Evolutionary conservation across 2,329 filamentous ascomycete species (phyloP), one percentile per base, ranked within the genome.

Genomic region (Plenodomus biglobosus): DNA sequence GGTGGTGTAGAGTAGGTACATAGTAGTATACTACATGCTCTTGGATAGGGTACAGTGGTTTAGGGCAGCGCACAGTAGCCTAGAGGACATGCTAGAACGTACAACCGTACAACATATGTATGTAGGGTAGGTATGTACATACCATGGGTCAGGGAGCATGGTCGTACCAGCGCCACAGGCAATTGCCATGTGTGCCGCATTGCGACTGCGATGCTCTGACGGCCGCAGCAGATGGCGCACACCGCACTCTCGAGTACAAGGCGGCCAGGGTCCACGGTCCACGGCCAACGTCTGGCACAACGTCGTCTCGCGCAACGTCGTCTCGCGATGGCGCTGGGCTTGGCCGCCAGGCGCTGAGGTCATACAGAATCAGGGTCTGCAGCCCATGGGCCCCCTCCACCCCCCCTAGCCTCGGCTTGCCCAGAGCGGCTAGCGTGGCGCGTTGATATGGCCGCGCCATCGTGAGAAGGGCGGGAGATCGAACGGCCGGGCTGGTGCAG

Each of bases 401-500:
- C n/a, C n/a, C n/a, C n/a, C n/a, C n/a, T n/a, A 38, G 44, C 38
- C 13, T 30, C 40, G 40, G 40, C 40, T 40, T n/a, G 22, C 40
- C 44, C 8, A 1, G n/a, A 18, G 2, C 18, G 15, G 39, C 46
- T 48, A 51, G 48, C 43, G 27, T 7, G 6, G 8, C 8, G 27
- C 13, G 13, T 11, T 15, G 6, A 32, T 32, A 3, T 32, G 27
- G 8, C 27, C 7, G 30, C 20, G 17, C 20, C 53, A 63, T 62
- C 60, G 58, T 49, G 50, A 36, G 52, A 42, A 44, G 40, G 10
- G 52, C 41, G 45, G 47, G 48, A 17, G 32, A 62, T 62, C 59
- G 58, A 22, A n/a, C 18, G 15, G 19, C 11, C 35, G 21, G 8
- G 22, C 21, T 8, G 13, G 16, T 16, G 11, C 37, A 13, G 32